Evolutionary conservation across 257 asterid genomes (phyloP), one percentile per base, ranked within the genome.

Genomic region (Leonotis leonurus): DNA sequence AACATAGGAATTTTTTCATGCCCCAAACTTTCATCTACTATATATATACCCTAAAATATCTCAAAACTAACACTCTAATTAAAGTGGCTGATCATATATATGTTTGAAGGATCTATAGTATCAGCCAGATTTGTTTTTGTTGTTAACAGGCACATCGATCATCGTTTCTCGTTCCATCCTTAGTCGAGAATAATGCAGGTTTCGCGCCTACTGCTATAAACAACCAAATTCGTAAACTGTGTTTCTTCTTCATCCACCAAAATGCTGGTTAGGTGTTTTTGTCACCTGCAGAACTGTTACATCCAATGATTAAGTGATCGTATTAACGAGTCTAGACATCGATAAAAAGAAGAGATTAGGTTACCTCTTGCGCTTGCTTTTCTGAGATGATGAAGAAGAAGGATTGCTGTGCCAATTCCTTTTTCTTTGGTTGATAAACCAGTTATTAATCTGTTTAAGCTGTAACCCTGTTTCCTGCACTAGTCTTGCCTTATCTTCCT

Each of bases 371-470:
- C 85, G 85, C 70, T 75, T 79, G 81, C 65, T 75, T 63, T 79
- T 79, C 51, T 52, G 69, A 3, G 85, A 17, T 3, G 81, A 26
- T 1, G 84, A 66, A n/a, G 85, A 65, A 0, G 81, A 75, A 18
- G 81, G 68, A 59, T 73, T 79, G 60, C 68, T 79, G 68, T 79
- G 79, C 85, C 85, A 79, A 39, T 79, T 79, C 63, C 85, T 70
- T 55, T 79, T 79, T n/a, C 85, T 26, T 63, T 77, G 83, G 74
- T 77, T 77, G 64, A 77, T 77, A 65, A 77, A 77, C 83, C 83
- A 77, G 16, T 79, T 79, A 29, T 79, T 79, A 26, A 79, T 79
- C 72, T 79, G 85, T 51, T 79, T 79, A 2, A 79, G 73, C 48
- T 79, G 85, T 60, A 79, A 67, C 8, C 85, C 85, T 0, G 85